Evolutionary conservation across 805 yeast species (phyloP), one percentile per base, ranked within the genome.

Genomic region (Metschnikowia noctiluminum): DNA sequence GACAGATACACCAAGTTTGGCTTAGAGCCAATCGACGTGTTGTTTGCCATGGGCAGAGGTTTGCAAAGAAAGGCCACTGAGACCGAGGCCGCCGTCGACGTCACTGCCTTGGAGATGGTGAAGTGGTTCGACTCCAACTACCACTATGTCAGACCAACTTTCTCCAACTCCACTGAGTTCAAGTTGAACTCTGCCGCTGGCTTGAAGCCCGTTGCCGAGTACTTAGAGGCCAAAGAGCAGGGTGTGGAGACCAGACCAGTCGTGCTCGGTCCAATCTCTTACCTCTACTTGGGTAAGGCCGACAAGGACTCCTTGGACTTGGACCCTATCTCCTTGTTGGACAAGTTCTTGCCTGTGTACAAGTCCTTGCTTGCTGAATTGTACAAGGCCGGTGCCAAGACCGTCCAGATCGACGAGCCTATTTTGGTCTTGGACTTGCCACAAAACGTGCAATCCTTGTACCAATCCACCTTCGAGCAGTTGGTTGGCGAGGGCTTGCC

Each of bases 21-120:
- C 65, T 83, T 94, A 70, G 82, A 89, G 59, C 85, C 89, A 70
- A 80, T 94, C 62, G 99, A 94, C 76, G 88, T 89, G 56, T 77
- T 88, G 66, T 94, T 94, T 72, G 99, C 99, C 68, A 94, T 94
- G 98, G 99, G 98, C 77, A 90, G 99, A 84, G 99, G 99, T 85
- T 82, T 94, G 73, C 99, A 94, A 81, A 89, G 94, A 79, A 85
- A 87, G 75, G 96, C 96, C 60, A 87, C 95, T 60, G 96, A 86
- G 62, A 68, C 90, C 59, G 71, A 83, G 54, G 81, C 85, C 63
- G 96, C 96, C 61, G 96, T 94, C 62, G 99, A 94, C 74, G 99
- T 94, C 54, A 92, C 98, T 56, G 99, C 99, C 64, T 82, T 89
- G 71, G 96, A 94, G 83, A 94, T 94, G 99, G 99, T 94, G 63